Evolutionary conservation across 2,329 filamentous ascomycete species (phyloP).

Genomic region (Ophiostoma fasciatum): DNA sequence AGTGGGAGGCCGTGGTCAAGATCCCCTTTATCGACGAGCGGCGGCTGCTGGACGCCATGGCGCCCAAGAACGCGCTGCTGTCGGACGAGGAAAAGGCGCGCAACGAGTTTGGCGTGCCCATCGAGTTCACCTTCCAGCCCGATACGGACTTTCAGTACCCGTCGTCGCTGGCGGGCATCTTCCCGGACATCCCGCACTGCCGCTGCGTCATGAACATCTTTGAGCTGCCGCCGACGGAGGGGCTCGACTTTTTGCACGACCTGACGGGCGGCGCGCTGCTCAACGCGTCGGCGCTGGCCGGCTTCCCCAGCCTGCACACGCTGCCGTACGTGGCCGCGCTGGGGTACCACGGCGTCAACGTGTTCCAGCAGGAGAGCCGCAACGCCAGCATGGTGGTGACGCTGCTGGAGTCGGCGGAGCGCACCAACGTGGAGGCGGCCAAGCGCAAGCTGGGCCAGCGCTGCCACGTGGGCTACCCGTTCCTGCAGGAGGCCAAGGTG

Average conservation of each 20-base stretch:
- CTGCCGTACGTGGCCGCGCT: constrained; percentile 70
- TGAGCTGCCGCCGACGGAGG: constrained; percentile 83
- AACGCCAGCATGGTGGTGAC: constrained; percentile 96
- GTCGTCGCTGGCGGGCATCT: constrained; percentile 76
- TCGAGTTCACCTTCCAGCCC: constrained; percentile 81
- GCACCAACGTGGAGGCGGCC: constrained; percentile 56
- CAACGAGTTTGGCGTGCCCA: constrained; percentile 79
- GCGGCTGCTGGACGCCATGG: constrained; percentile 73
- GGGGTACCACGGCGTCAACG: constrained; percentile 77
- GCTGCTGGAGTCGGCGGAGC: constrained; percentile 56
- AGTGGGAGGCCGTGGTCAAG: constrained; percentile 98
- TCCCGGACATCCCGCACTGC: constrained; percentile 76
- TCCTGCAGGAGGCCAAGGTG: constrained; percentile 86
- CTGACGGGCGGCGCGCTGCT: constrained; percentile 73
- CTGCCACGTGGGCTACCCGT: constrained; percentile 88
- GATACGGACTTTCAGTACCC: constrained; percentile 70
- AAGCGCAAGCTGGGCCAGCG: constrained; percentile 69
- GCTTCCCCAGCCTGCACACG: constrained; percentile 82
- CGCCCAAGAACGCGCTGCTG: constrained; percentile 64
- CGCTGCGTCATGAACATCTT: constrained; percentile 93
- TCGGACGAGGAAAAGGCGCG: constrained; percentile 62
- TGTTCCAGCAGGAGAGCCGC: constrained; percentile 89
- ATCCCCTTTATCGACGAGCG: constrained; percentile 97
- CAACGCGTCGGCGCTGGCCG: constrained; percentile 70
- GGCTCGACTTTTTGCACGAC: constrained; percentile 70